These are phyloP conservation scores for Scedosporium aurantiacum DNA, from an alignment of 2,329 filamentous ascomycete species.

Conservation along the genomic window DNA sequence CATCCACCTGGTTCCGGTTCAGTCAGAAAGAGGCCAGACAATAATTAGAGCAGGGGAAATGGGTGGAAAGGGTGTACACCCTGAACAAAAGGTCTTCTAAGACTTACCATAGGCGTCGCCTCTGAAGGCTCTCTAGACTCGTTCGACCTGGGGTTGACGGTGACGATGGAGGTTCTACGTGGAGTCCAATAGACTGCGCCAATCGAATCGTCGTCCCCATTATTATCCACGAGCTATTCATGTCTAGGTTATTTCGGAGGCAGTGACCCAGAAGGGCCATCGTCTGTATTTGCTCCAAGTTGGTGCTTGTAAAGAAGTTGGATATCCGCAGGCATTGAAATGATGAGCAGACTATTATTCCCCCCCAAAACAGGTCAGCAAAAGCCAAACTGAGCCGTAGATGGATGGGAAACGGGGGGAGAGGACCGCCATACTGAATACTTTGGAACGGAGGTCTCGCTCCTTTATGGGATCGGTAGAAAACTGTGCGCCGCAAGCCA, in stretches of 20 bases:
- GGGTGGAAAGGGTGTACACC: background rate
- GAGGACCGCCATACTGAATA: background rate
- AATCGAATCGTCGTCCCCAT: constrained; percentile 3
- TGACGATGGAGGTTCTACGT: background rate
- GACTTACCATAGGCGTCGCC: background rate
- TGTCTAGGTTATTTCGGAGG: constrained; percentile 4
- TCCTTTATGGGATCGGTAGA: constrained; percentile 3
- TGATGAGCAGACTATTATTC: background rate
- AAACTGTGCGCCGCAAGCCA: constrained; percentile 3
- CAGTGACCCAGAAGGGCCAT: constrained; percentile 4
- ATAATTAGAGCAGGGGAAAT: background rate
- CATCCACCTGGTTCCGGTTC: background rate
- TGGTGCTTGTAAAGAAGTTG: background rate
- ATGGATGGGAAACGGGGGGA: background rate
- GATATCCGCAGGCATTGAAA: constrained; percentile 4
- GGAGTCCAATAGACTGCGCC: constrained; percentile 3
- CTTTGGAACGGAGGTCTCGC: constrained; percentile 4
- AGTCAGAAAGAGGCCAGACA: background rate
- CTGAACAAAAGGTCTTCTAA: background rate
- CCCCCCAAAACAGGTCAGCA: background rate
- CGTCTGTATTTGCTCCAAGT: constrained; percentile 2
- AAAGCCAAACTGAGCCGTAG: background rate
- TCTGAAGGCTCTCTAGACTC: background rate
- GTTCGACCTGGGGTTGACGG: background rate
- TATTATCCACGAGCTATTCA: constrained; percentile 3